These are phyloP conservation scores for Abortiporus biennis DNA, from an alignment of 1,284 basidiomycete species.

Conservation along the genomic window DNA sequence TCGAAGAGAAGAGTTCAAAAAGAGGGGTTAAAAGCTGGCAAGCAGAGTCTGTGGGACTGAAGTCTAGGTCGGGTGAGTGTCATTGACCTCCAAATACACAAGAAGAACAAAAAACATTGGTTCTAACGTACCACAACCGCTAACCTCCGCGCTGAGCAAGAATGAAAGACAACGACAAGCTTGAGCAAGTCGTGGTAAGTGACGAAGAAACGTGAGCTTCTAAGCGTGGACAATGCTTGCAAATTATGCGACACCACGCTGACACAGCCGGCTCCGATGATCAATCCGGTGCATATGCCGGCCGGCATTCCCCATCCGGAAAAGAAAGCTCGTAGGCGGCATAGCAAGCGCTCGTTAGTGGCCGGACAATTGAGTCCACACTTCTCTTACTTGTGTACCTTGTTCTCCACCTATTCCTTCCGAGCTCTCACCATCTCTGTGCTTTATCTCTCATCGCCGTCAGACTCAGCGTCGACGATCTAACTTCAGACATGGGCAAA, in stretches of 20 bases:
- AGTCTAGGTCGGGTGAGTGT: no score
- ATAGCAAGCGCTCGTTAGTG: not conserved
- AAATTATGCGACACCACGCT: not conserved
- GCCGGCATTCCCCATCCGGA: no score
- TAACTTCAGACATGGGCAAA: constrained; percentile 21
- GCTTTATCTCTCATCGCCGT: not conserved
- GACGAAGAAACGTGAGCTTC: constrained; percentile 14
- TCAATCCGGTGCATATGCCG: not conserved
- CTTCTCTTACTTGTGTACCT: no score
- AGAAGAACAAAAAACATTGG: no score
- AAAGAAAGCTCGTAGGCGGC: not conserved
- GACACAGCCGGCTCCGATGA: not conserved
- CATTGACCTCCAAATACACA: no score
- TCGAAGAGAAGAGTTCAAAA: no score
- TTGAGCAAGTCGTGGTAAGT: constrained; percentile 14
- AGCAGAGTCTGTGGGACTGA: no score
- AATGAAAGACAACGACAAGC: constrained; percentile 6
- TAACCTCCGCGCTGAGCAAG: no score
- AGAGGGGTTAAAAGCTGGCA: not conserved
- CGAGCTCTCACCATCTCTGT: constrained; percentile 1
- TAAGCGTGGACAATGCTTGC: not conserved
- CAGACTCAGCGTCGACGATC: not conserved
- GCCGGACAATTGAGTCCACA: no score
- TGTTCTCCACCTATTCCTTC: no score
- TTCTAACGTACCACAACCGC: no score